Conservation (phyloP, 495 filamentous ascomycete species). For the Penicillium waksmanii region DNA sequence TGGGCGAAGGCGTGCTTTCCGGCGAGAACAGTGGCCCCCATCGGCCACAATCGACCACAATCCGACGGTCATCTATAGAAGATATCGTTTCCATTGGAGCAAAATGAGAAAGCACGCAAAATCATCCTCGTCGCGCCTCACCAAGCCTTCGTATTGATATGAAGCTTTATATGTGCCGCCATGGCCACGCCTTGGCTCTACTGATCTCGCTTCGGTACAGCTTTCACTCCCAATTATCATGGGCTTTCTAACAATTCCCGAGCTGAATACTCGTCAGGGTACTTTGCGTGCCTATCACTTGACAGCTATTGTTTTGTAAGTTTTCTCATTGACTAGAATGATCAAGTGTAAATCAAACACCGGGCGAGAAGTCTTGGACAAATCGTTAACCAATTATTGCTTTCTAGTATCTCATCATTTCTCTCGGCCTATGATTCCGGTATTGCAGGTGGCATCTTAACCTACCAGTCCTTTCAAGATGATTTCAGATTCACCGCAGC, state of each 20-base stretch:
- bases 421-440: slow-evolving; percentile 44
- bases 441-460: slow-evolving; percentile 42
- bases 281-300: slow-evolving; percentile 32
- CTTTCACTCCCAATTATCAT: slow-evolving; percentile 11
- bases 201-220: slow-evolving; percentile 6
- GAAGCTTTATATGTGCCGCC: slow-evolving; percentile 16
- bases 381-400: neutral
- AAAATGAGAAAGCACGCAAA: slow-evolving; percentile 25
- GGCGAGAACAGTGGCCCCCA: slow-evolving; percentile 9
- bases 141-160: slow-evolving; percentile 6
- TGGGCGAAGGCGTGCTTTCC: slow-evolving; percentile 21
- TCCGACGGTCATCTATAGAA: neutral
- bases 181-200: slow-evolving; percentile 14
- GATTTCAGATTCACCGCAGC: slow-evolving; percentile 34
- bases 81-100: neutral
- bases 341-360: neutral
- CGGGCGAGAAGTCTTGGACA: neutral
- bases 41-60: slow-evolving; percentile 6
- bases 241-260: slow-evolving; percentile 25
- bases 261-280: slow-evolving; percentile 28
- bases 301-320: slow-evolving; percentile 31
- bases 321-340: neutral
- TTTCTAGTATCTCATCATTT: slow-evolving; percentile 31
- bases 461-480: slow-evolving; percentile 37
- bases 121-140: slow-evolving; percentile 17